Percentiles rank a stretch among this genome's conserved stretches.
phyloP scores from a whole-genome alignment of 495 filamentous ascomycete species.

The Bacidia gigantensis region DNA sequence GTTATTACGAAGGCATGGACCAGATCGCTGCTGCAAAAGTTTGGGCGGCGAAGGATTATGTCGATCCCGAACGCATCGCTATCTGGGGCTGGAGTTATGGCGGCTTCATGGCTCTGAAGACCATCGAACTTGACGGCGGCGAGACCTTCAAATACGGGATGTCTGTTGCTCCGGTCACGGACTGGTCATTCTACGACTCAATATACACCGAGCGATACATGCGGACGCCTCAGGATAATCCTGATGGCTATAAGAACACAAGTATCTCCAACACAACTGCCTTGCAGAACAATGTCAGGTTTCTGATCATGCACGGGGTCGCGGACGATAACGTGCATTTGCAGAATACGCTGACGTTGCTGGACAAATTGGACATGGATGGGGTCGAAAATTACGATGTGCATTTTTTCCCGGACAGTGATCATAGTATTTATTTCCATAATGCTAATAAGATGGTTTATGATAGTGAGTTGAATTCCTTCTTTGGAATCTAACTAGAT shows the following conservation, averaged over 20 bases:
- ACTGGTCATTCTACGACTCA: slow-evolving; percentile 91
- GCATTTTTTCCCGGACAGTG: slow-evolving; percentile 89
- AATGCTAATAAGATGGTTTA: slow-evolving; percentile 88
- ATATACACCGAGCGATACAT: slow-evolving; percentile 96
- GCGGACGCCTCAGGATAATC: slow-evolving; percentile 78
- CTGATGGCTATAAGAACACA: slow-evolving; percentile 58
- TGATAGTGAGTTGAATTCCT: slow-evolving; percentile 53
- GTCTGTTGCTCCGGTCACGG: slow-evolving; percentile 94
- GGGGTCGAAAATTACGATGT: slow-evolving; percentile 91
- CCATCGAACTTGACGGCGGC: slow-evolving; percentile 79
- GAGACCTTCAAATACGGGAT: slow-evolving; percentile 89
- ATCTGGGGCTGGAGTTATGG: slow-evolving; percentile 99
- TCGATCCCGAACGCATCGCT: slow-evolving; percentile 66
- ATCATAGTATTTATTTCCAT: slow-evolving; percentile 92
- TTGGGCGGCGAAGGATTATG: slow-evolving; percentile 70
- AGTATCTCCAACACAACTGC: slow-evolving; percentile 58
- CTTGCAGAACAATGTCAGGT: slow-evolving; percentile 61
- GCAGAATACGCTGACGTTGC: slow-evolving; percentile 74
- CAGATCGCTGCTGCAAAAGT: slow-evolving; percentile 85
- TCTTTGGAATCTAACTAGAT: too few relatives aligned
- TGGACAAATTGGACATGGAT: slow-evolving; percentile 75
- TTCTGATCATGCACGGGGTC: slow-evolving; percentile 87
- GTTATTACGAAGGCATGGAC: slow-evolving; percentile 71
- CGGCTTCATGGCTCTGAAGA: slow-evolving; percentile 95
- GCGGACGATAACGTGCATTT: slow-evolving; percentile 95